phyloP scores from a whole-genome alignment of 108 stramenopile genomes.

The Cyclotella choctawhatcheeana region DNA sequence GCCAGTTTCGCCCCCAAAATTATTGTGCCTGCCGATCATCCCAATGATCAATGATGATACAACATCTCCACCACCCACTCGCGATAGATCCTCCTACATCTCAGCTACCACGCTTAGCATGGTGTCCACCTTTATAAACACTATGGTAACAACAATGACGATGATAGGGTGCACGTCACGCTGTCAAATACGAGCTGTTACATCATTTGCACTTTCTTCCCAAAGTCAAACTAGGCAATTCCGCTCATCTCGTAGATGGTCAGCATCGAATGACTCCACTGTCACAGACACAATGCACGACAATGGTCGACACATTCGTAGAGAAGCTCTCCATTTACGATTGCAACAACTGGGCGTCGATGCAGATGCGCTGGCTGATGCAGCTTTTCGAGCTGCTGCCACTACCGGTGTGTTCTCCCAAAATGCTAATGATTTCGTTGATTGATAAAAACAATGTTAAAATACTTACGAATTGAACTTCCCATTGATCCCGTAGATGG shows the following conservation, averaged over 20 bases:
- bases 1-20: too few species aligned
- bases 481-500: too few species aligned
- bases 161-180: slow-evolving; percentile 3
- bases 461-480: too few species aligned
- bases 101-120: too few species aligned
- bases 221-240: neutral
- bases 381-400: slow-evolving; percentile 64
- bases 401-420: slow-evolving; percentile 33
- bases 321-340: slow-evolving; percentile 47
- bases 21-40: too few species aligned
- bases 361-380: slow-evolving; percentile 46
- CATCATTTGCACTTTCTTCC: neutral
- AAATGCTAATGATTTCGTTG: too few species aligned
- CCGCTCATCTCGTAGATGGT: neutral
- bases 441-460: too few species aligned
- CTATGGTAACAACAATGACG: neutral
- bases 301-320: slow-evolving; percentile 26
- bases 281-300: slow-evolving; percentile 6
- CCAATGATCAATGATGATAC: too few species aligned
- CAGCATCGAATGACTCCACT: neutral
- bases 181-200: neutral
- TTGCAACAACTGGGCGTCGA: slow-evolving; percentile 55
- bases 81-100: too few species aligned
- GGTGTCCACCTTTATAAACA: neutral
- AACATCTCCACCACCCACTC: too few species aligned